phyloP scores from a whole-genome alignment of 2,329 filamentous ascomycete species.

The Trichoderma sp. region DNA sequence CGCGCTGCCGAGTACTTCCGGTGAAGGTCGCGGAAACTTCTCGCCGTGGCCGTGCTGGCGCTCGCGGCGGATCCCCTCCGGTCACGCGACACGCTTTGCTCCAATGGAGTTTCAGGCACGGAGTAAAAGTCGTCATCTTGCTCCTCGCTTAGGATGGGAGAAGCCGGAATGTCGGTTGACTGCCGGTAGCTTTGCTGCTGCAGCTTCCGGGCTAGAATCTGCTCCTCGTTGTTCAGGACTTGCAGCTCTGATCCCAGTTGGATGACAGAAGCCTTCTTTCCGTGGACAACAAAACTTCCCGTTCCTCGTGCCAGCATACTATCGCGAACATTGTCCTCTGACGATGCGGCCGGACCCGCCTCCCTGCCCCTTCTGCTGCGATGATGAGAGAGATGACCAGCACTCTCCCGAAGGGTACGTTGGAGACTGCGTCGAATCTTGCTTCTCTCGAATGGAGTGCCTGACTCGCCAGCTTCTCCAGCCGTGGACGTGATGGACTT shows the following conservation, averaged over 20 bases:
- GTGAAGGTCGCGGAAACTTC: slow-evolving; percentile 65
- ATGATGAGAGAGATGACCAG: slow-evolving; percentile 64
- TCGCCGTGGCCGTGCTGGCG: slow-evolving; percentile 65
- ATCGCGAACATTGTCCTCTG: slow-evolving; percentile 49
- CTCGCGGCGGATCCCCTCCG: slow-evolving; percentile 65
- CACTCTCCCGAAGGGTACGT: slow-evolving; percentile 82
- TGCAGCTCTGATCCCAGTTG: slow-evolving; percentile 95
- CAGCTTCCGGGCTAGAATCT: slow-evolving; percentile 63
- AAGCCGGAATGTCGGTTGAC: slow-evolving; percentile 31
- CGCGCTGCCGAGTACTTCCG: slow-evolving; percentile 57
- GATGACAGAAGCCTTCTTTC: slow-evolving; percentile 96
- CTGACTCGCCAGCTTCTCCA: slow-evolving; percentile 35
- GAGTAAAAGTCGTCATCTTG: slow-evolving; percentile 56
- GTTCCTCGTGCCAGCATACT: slow-evolving; percentile 76
- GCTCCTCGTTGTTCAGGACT: slow-evolving; percentile 72
- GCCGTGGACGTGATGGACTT: slow-evolving; percentile 39
- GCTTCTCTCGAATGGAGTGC: slow-evolving; percentile 56
- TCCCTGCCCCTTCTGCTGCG: slow-evolving; percentile 78
- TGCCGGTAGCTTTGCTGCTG: slow-evolving; percentile 43
- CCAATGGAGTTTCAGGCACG: slow-evolving; percentile 47
- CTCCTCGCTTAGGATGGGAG: slow-evolving; percentile 38
- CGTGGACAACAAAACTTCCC: slow-evolving; percentile 93
- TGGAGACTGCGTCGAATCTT: slow-evolving; percentile 85
- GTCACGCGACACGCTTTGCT: slow-evolving; percentile 43
- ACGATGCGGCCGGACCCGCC: slow-evolving; percentile 26